Percentiles rank a stretch among this genome's conserved stretches.
These are phyloP conservation scores for Saussurea involucrata DNA, from an alignment of 129 eudicot genomes.

Conservation along the genomic window DNA sequence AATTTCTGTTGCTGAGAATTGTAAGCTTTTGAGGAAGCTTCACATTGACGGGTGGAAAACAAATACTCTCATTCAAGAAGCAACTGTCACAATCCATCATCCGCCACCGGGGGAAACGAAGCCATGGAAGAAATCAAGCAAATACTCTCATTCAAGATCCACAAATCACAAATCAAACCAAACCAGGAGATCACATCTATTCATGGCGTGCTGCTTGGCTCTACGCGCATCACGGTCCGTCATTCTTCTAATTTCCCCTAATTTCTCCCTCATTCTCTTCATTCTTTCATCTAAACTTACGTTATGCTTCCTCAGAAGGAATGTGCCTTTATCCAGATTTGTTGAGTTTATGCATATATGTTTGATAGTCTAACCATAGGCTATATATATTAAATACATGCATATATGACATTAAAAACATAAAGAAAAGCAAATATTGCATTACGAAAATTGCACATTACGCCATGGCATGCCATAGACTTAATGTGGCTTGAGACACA, in stretches of 20 bases:
- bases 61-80: not conserved
- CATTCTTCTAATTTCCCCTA: not conserved
- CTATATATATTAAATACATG: no score
- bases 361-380: not conserved
- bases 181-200: conserved; percentile 85
- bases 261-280: not conserved
- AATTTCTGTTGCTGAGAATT: no score
- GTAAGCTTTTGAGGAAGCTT: no score
- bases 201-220: no score
- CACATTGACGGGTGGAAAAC: no score
- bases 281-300: not conserved
- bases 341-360: not conserved
- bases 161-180: conserved; percentile 42
- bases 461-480: no score
- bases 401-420: no score
- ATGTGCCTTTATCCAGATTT: not conserved
- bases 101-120: not conserved
- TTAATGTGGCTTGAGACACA: no score
- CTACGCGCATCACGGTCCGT: conserved; percentile 78
- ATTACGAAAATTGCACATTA: no score
- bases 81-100: conserved; percentile 3
- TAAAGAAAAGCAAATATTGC: no score
- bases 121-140: conserved; percentile 28
- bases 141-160: conserved; percentile 65
- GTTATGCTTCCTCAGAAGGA: not conserved